Percentiles rank a stretch among this genome's conserved stretches.
phyloP scores from a whole-genome alignment of 148 eudicot genomes.

The Bassia scoparia region DNA sequence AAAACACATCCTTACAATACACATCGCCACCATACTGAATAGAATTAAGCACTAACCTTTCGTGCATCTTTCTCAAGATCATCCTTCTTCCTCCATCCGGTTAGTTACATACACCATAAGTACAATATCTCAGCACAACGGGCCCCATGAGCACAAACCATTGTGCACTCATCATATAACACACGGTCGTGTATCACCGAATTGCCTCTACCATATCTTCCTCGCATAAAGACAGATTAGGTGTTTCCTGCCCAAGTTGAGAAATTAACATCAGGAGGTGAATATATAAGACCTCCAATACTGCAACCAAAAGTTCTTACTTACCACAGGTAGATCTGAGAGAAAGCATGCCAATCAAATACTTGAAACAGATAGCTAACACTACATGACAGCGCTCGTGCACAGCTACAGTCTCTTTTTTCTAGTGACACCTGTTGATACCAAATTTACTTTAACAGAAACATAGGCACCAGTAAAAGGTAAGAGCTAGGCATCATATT shows the following conservation, averaged over 20 bases:
- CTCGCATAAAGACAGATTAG: slow-evolving; percentile 86
- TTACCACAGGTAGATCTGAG: slow-evolving; percentile 98
- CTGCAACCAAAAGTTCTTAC: slow-evolving; percentile 32
- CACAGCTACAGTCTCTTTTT: slow-evolving; percentile 81
- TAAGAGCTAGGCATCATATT: not conserved
- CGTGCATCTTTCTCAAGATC: slow-evolving; percentile 87
- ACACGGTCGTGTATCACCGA: slow-evolving; percentile 78
- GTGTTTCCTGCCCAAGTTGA: slow-evolving; percentile 71
- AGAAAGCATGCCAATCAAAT: slow-evolving; percentile 98
- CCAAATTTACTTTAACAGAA: too few relatives aligned
- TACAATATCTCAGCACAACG: slow-evolving; percentile 82
- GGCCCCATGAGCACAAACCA: slow-evolving; percentile 96
- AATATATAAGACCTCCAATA: not conserved
- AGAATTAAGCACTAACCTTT: slow-evolving; percentile 37
- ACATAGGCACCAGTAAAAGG: not conserved
- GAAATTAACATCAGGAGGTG: not conserved
- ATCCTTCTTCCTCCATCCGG: slow-evolving; percentile 87
- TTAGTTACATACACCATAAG: slow-evolving; percentile 81
- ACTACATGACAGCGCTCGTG: slow-evolving; percentile 94
- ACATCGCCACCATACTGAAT: not conserved
- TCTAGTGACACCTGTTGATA: slow-evolving; percentile 60
- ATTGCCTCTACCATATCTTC: slow-evolving; percentile 84
- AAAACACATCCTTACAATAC: not conserved
- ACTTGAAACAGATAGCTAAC: slow-evolving; percentile 85
- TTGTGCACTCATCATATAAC: slow-evolving; percentile 98